Evolutionary conservation across 352 stramenopile species (phyloP), one percentile per base, ranked within the genome.

Genomic region (Plasmopara halstedii): DNA sequence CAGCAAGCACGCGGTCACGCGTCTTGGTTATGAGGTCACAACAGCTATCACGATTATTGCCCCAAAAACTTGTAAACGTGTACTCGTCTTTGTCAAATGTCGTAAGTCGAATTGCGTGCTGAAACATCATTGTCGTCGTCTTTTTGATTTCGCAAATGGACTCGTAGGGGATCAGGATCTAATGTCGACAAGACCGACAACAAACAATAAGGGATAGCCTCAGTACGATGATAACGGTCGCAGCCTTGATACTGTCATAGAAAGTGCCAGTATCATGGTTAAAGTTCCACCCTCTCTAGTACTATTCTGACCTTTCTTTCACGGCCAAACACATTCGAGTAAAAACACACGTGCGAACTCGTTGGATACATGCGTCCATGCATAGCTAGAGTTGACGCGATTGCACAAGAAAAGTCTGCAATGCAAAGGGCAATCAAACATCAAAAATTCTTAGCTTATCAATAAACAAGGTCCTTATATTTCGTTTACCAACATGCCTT

Each of bases 301-400:
- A 48, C 32, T 6, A 14, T 17, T 14, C 57, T 50, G 46, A 83
- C 71, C 69, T 93, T 93, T 64, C 76, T 77, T 59, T 93, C 81
- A 50, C 77, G 78, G 32, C 78, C 81, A 64, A 93, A 90, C 26
- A 90, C 71, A 46, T 90, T 90, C 44, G 81, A 90, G 68, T 93
- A 90, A 47, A 93, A 93, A 62, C 81, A 93, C 35, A 88, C 66
- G 53, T 88, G 74, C 15, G 76, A 64, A 42, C 70, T 78, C 34
- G 78, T 88, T 29, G 81, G 81, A 69, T 93, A 93, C 81, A 93
- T 93, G 50, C 81, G 78, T 38, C 81, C 81, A 62, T 93, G 81
- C 78, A 88, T 89, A 55, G 76, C 73, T 39, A 92, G 67, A 47
- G 77, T 83, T 26, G 71, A 73, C 13, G 79, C 72, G 42, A 90